These are phyloP conservation scores for Hypholoma fasciculare DNA, from an alignment of 768 basidiomycete genomes.

Conservation along the genomic window DNA sequence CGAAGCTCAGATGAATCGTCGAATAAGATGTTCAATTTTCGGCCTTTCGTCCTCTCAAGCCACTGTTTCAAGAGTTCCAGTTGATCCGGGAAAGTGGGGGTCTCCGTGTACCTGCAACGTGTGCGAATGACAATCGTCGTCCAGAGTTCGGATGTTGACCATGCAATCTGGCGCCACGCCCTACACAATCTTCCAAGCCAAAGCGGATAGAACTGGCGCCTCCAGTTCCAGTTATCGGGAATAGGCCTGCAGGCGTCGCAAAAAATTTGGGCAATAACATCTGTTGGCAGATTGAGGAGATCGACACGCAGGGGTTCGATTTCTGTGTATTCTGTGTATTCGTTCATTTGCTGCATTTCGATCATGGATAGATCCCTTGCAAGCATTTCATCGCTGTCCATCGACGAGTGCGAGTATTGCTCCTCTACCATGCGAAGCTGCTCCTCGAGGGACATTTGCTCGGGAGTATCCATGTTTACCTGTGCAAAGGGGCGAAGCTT, in stretches of 20 bases:
- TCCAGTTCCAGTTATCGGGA: conserved; percentile 1
- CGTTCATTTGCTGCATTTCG: neutral
- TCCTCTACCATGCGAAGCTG: neutral
- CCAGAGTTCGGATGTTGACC: conserved; percentile 15
- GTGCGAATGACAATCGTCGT: conserved; percentile 6
- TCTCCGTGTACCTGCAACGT: neutral
- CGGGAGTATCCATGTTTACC: neutral
- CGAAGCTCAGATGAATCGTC: neutral
- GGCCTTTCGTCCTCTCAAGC: conserved; percentile 14
- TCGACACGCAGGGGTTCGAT: neutral
- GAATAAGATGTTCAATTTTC: conserved; percentile 15
- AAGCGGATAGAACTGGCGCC: conserved; percentile 11
- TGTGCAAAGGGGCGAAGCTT: neutral
- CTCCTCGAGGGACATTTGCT: neutral
- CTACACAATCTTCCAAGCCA: conserved; percentile 12
- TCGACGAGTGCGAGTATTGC: neutral
- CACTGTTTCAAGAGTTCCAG: conserved; percentile 10
- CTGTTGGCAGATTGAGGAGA: neutral
- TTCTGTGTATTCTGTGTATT: neutral
- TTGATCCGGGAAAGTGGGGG: neutral
- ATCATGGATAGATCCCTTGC: neutral
- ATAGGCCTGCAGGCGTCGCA: neutral
- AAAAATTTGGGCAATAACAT: neutral
- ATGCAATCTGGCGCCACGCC: conserved; percentile 10
- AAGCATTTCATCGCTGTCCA: neutral